Evolutionary conservation across 192 early-diverging fungal genomes (phyloP).

Genomic region (Linnemannia elongata): DNA sequence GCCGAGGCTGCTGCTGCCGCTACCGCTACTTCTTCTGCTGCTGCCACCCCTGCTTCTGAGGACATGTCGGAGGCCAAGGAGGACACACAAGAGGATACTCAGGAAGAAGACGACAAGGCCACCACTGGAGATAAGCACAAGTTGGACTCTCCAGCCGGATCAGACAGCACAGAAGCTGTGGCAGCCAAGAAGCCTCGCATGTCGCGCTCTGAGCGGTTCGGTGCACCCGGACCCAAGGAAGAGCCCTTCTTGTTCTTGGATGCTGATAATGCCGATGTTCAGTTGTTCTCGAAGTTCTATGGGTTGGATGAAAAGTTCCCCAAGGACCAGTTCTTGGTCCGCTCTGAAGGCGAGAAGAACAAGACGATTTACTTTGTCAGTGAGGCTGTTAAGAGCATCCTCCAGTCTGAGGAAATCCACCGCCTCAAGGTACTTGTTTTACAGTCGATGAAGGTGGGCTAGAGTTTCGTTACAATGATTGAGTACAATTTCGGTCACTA

Average conservation of each 20-base stretch:
- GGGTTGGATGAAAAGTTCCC: conserved; percentile 84
- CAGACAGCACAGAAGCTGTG: conserved; percentile 4
- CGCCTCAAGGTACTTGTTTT: conserved; percentile 66
- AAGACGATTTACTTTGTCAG: conserved; percentile 91
- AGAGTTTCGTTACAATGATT: neutral
- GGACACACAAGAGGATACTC: conserved; percentile 12
- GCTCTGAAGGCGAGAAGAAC: conserved; percentile 78
- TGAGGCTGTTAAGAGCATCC: conserved; percentile 79
- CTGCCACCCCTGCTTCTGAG: conserved; percentile 17
- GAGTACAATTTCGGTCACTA: neutral
- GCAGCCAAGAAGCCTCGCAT: conserved; percentile 47
- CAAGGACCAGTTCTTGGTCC: conserved; percentile 86
- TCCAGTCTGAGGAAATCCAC: conserved; percentile 70
- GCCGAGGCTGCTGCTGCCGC: conserved; percentile 21
- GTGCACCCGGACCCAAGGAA: conserved; percentile 69
- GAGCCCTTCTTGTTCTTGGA: conserved; percentile 90
- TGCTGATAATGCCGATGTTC: conserved; percentile 69
- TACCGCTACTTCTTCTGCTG: neutral
- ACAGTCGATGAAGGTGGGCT: too few species aligned
- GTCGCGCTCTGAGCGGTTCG: conserved; percentile 37
- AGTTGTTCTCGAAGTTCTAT: conserved; percentile 79
- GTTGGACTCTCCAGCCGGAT: conserved; percentile 14
- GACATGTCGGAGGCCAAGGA: conserved; percentile 12
- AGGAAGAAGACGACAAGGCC: conserved; percentile 26
- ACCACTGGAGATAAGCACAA: conserved; percentile 53